phyloP scores from a whole-genome alignment of 2,329 filamentous ascomycete species.

The Magnaporthales sp. region DNA sequence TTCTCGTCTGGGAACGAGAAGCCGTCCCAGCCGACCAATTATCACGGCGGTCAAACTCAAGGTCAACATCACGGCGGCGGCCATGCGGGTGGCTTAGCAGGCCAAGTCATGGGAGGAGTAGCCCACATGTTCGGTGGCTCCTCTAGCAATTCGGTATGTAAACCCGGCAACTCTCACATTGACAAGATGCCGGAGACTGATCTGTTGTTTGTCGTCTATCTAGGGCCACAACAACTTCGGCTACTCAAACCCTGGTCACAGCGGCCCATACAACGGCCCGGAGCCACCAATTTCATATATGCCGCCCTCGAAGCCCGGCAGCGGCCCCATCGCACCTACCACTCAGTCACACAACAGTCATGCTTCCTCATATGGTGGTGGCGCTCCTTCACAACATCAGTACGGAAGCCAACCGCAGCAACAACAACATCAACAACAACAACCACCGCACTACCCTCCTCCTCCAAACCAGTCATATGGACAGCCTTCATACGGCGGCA shows the following conservation, averaged over 20 bases:
- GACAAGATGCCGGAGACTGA: neutral
- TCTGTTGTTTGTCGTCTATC: neutral
- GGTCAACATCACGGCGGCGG: constrained; percentile 19
- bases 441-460: neutral
- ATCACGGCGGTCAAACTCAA: constrained; percentile 36
- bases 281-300: constrained; percentile 57
- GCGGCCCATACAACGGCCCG: constrained; percentile 51
- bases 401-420: constrained; percentile 3
- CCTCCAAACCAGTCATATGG: constrained; percentile 2
- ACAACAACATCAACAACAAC: neutral
- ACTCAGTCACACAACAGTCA: constrained; percentile 13
- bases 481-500: constrained; percentile 3
- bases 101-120: constrained; percentile 45
- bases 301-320: constrained; percentile 18
- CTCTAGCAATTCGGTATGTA: constrained; percentile 27
- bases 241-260: constrained; percentile 47
- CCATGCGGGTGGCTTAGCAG: constrained; percentile 37
- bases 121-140: constrained; percentile 41
- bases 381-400: constrained; percentile 9
- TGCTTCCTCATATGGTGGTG: constrained; percentile 18
- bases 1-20: constrained; percentile 41
- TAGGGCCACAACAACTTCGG: constrained; percentile 40
- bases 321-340: constrained; percentile 13
- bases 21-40: constrained; percentile 36
- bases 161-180: neutral